Base-by-base conservation (phyloP, 1,139 yeast genomes). In the Candida sp. region DNA sequence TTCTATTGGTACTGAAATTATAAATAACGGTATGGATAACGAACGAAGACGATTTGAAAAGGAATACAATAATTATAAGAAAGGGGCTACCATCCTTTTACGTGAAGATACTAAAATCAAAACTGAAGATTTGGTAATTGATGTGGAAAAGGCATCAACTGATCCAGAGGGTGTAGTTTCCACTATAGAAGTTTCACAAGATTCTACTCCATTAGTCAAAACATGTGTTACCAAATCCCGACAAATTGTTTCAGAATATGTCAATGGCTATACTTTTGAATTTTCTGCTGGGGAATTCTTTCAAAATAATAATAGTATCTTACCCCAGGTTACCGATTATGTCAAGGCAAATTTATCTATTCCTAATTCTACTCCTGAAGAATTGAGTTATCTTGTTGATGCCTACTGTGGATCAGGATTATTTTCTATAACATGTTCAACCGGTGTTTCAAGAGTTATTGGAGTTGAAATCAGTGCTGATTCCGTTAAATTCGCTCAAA, bases 361-460 rank as follows among this genome's bases (percentile, higher is more conserved):
- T 35, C 69, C 78, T 3, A 57, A 58, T 33, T 54, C 62, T 19
- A 55, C 46, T 36, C 61, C 62, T 25, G 68, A 68, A 5, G 79
- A 79, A 11, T 74, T 66, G 7, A 68, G 65, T 49, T 90, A 84
- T 61, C 70, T 93, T 43, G 97, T 93, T 23, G 99, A 93, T 63
- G 97, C 99, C 0, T 93, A 93, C 67, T 93, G 99, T 73, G 99
- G 99, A 3, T 88, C 97, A 3, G 99, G 99, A 0, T 70, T 93
- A 41, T 93, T 93, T 63, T 87, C 96, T 46, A 84, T 93, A 44
- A 82, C 97, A 5, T 86, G 96, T 56, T 84, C 95, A 22, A 67
- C 77, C 21, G 84, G 87, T 36, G 96, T 90, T 11, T 84, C 86
- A 38, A 77, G 78, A 52, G 96, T 90, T 2, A 80, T 89, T 51